These are phyloP conservation scores for Cystobasidium slooffiae DNA, from an alignment of 1,284 basidiomycete species.

Conservation along the genomic window DNA sequence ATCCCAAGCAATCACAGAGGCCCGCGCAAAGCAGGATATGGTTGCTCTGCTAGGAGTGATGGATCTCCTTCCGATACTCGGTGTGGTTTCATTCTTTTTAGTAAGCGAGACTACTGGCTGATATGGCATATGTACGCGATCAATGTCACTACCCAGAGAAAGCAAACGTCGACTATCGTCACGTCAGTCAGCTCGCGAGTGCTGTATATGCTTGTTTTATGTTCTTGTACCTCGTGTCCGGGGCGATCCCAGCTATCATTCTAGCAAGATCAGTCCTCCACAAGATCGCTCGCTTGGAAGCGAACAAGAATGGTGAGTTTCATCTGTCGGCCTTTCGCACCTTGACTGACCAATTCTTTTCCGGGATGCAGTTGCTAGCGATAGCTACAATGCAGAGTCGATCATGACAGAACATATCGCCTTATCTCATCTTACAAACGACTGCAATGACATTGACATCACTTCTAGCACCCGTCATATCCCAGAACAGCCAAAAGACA, in stretches of 20 bases:
- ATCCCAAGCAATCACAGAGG: not conserved
- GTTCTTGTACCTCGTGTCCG: constrained; percentile 13
- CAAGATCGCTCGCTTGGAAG: constrained; percentile 29
- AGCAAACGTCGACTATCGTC: not conserved
- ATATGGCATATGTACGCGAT: not conserved
- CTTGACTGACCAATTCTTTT: not conserved
- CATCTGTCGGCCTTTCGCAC: not conserved
- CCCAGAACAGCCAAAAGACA: constrained; percentile 32
- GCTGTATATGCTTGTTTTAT: not conserved
- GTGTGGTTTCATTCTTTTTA: not conserved
- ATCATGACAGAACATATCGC: not conserved
- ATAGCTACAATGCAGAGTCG: not conserved
- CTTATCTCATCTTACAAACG: not conserved
- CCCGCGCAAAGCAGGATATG: constrained; percentile 10
- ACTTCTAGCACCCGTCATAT: not conserved
- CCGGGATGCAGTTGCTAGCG: not conserved
- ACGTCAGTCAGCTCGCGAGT: not conserved
- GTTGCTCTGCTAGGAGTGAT: not conserved
- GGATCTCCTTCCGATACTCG: not conserved
- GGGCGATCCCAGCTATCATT: constrained; percentile 10
- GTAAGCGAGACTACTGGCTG: not conserved
- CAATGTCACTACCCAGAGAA: not conserved
- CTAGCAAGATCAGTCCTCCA: constrained; percentile 5
- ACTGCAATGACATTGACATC: not conserved
- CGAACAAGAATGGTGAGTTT: not conserved